These are phyloP conservation scores for Yarrowia osloensis DNA, from an alignment of 805 yeast genomes.

Conservation along the genomic window DNA sequence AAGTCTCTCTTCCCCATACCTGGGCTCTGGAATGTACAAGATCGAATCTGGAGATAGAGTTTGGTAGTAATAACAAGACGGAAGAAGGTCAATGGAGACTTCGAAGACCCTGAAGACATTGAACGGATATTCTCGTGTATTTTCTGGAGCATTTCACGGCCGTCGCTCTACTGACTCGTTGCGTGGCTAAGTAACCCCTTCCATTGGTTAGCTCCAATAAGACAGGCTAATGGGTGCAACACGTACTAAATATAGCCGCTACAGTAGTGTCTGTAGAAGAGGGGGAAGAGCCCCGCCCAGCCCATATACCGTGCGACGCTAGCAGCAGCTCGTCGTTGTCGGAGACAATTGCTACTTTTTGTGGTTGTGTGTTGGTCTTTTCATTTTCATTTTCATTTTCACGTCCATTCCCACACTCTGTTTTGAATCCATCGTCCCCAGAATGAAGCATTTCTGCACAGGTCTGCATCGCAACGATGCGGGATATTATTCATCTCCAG, in stretches of 20 bases:
- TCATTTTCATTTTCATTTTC: not conserved
- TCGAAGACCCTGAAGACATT: no score
- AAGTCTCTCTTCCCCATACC: conserved; percentile 10
- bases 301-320: not conserved
- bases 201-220: not conserved
- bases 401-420: not conserved
- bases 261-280: not conserved
- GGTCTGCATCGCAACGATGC: not conserved
- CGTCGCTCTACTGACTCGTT: not conserved
- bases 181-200: not conserved
- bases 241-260: not conserved
- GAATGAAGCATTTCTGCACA: not conserved
- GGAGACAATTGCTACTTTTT: not conserved
- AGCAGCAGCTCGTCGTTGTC: not conserved
- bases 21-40: not conserved
- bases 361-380: not conserved
- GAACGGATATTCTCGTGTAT: no score
- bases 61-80: not conserved
- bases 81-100: not conserved
- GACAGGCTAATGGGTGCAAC: not conserved
- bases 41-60: not conserved
- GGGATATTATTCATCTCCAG: not conserved
- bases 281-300: not conserved
- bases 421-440: not conserved
- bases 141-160: no score